Evolutionary conservation across 2,329 filamentous ascomycete genomes (phyloP).

Genomic region (Paradendryphiella salina): DNA sequence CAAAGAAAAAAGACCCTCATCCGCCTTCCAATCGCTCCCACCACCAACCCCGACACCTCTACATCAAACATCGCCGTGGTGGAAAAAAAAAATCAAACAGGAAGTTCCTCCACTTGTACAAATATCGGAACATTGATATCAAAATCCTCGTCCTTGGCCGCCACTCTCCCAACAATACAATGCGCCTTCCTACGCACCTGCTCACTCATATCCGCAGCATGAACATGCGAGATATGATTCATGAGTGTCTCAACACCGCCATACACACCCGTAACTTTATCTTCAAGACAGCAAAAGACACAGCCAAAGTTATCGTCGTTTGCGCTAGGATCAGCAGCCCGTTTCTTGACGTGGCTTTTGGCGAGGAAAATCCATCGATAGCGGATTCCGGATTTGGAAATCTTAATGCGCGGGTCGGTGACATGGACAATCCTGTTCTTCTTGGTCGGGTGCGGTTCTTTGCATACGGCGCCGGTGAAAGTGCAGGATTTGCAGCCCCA

Average conservation of each 20-base stretch:
- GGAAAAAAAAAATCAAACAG: neutral
- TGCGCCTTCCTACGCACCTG: conserved; percentile 36
- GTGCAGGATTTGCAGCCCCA: conserved; percentile 44
- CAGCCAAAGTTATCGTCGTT: conserved; percentile 42
- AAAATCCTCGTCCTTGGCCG: conserved; percentile 40
- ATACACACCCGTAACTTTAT: conserved; percentile 40
- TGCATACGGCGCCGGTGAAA: conserved; percentile 41
- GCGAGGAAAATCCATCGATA: conserved; percentile 49
- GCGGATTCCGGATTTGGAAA: conserved; percentile 33
- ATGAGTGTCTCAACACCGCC: conserved; percentile 47
- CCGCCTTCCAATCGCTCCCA: no score
- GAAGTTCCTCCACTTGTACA: neutral
- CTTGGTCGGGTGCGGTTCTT: conserved; percentile 26
- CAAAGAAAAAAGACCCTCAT: no score
- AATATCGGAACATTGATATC: conserved; percentile 45
- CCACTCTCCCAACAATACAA: conserved; percentile 44
- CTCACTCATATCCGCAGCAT: conserved; percentile 38
- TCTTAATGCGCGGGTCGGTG: conserved; percentile 36
- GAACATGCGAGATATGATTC: conserved; percentile 45
- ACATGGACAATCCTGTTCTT: conserved; percentile 35
- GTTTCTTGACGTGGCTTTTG: conserved; percentile 39
- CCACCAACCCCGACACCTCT: no score
- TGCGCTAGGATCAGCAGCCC: conserved; percentile 5
- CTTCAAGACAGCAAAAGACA: conserved; percentile 41
- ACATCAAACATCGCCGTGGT: no score